phyloP scores from a whole-genome alignment of 768 basidiomycete species.

The Auricularia sp. region DNA sequence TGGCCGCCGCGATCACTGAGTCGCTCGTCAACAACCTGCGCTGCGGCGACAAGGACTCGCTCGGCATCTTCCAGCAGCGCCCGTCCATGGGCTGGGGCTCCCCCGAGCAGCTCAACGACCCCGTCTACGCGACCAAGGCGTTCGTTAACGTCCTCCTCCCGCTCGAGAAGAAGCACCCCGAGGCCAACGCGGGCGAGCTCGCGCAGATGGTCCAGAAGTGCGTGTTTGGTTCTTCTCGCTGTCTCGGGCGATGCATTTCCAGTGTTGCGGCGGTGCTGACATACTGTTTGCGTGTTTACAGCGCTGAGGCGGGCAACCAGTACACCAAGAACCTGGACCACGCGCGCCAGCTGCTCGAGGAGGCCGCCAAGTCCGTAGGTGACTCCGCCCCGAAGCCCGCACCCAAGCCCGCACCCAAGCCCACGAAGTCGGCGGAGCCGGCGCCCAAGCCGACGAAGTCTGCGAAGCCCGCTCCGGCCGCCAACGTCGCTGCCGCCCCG shows the following conservation, averaged over 20 bases:
- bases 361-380: not conserved
- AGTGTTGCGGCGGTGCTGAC: not conserved
- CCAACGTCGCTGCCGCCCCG: too few species aligned
- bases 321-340: not conserved
- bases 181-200: not conserved
- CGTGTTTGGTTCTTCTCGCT: not conserved
- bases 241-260: not conserved
- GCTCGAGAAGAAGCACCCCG: not conserved
- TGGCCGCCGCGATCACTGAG: not conserved
- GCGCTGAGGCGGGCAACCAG: slow-evolving; percentile 1
- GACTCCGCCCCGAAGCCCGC: not conserved
- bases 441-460: not conserved
- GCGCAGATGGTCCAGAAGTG: not conserved
- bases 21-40: not conserved
- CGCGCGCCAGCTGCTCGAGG: not conserved
- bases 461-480: not conserved
- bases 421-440: not conserved
- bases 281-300: not conserved
- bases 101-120: not conserved
- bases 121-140: not conserved
- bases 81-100: slow-evolving; percentile 1
- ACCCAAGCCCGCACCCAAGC: not conserved
- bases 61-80: slow-evolving; percentile 1
- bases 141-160: not conserved
- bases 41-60: not conserved